These are phyloP conservation scores for Clarireedia monteithiana DNA, from an alignment of 2,329 filamentous ascomycete genomes.

Conservation along the genomic window DNA sequence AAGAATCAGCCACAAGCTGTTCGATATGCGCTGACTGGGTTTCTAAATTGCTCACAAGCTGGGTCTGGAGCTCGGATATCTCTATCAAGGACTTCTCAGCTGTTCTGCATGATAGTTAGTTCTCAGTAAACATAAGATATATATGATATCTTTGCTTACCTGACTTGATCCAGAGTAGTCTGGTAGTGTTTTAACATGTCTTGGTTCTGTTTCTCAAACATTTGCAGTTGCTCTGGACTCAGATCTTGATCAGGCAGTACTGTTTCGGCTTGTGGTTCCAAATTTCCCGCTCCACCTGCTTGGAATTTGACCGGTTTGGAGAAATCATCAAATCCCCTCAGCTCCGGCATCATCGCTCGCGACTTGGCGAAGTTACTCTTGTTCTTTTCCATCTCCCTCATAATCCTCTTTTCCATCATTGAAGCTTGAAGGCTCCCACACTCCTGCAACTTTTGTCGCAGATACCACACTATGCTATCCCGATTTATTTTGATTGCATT, in stretches of 20 bases:
- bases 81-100: constrained; percentile 87
- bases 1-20: constrained; percentile 77
- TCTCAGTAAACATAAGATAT: background rate
- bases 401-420: constrained; percentile 89
- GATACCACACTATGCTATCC: constrained; percentile 76
- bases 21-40: constrained; percentile 85
- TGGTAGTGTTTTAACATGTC: constrained; percentile 91
- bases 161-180: constrained; percentile 87
- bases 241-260: constrained; percentile 37
- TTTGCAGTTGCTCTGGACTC: constrained; percentile 77
- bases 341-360: constrained; percentile 29
- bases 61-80: constrained; percentile 85
- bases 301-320: constrained; percentile 13
- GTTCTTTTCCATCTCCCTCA: constrained; percentile 80
- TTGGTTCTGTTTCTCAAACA: constrained; percentile 90
- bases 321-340: constrained; percentile 21
- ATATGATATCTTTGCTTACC: constrained; percentile 45
- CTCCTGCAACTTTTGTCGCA: constrained; percentile 67
- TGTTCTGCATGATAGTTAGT: constrained; percentile 44
- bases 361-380: constrained; percentile 76
- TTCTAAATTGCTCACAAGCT: constrained; percentile 77
- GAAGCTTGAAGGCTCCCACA: constrained; percentile 71
- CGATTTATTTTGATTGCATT: constrained; percentile 62
- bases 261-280: constrained; percentile 21
- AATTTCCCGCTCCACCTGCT: constrained; percentile 10